These are phyloP conservation scores for Globisporangium carolinianum DNA, from an alignment of 352 stramenopile genomes.

Conservation along the genomic window DNA sequence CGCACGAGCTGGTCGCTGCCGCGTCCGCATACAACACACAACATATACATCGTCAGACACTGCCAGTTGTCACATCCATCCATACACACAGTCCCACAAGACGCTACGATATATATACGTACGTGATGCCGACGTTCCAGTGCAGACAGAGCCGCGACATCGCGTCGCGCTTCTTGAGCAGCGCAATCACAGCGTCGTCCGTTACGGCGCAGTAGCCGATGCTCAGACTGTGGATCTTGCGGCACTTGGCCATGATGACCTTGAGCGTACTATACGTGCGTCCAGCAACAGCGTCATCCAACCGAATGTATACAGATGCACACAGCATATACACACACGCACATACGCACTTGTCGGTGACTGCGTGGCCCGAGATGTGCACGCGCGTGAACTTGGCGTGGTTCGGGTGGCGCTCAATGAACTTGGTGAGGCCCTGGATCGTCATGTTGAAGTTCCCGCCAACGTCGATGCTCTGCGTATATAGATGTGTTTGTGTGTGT, in stretches of 20 bases:
- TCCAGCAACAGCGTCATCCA: background rate
- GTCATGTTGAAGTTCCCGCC: conserved; percentile 90
- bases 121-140: conserved; percentile 87
- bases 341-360: conserved; percentile 68
- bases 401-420: conserved; percentile 87
- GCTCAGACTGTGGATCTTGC: conserved; percentile 82
- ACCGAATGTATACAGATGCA: background rate
- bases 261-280: conserved; percentile 57
- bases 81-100: background rate
- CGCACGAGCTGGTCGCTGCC: conserved; percentile 73
- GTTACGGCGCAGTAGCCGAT: conserved; percentile 83
- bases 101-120: conserved; percentile 15
- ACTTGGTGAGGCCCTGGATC: conserved; percentile 74
- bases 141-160: conserved; percentile 75
- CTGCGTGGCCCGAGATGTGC: conserved; percentile 75
- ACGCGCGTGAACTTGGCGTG: conserved; percentile 85
- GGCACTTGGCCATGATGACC: conserved; percentile 84
- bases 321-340: no score
- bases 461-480: conserved; percentile 70
- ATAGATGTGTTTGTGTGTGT: background rate
- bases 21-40: background rate
- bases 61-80: background rate
- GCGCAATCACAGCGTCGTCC: conserved; percentile 77
- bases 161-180: conserved; percentile 79
- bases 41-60: background rate